A percentile compares a stretch with the other conserved stretches of the same genome.
Conservation (phyloP, 371 early-diverging fungal genomes). For the Apophysomyces ossiformis region DNA sequence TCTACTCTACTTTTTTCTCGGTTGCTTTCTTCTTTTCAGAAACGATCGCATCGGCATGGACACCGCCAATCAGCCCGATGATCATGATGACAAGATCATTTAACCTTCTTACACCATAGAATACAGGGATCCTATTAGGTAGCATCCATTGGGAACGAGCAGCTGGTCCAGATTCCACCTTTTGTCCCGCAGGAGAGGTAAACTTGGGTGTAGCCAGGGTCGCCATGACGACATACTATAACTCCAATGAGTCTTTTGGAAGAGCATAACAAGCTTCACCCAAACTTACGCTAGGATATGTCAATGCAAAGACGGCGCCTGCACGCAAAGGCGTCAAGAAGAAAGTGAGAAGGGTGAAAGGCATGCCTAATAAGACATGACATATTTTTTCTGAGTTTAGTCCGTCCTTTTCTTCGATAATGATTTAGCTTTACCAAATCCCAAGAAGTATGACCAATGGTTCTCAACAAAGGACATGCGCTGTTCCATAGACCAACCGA, state of each 20-base stretch:
- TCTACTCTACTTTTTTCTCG: conserved; percentile 3
- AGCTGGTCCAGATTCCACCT: conserved; percentile 31
- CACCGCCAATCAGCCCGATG: conserved; percentile 40
- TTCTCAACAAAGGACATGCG: conserved; percentile 54
- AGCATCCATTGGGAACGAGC: conserved; percentile 36
- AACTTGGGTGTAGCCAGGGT: conserved; percentile 49
- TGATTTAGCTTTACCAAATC: conserved; percentile 43
- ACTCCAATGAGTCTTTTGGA: background rate
- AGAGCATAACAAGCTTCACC: background rate
- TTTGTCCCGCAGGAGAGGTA: conserved; percentile 32
- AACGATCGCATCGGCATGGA: conserved; percentile 46
- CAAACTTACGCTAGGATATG: conserved; percentile 55
- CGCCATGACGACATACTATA: conserved; percentile 57
- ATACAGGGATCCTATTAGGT: conserved; percentile 49
- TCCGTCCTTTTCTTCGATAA: background rate
- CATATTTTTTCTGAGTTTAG: no score
- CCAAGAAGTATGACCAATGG: conserved; percentile 61
- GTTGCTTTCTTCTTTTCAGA: conserved; percentile 34
- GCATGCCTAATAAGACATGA: conserved; percentile 29
- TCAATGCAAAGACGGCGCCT: conserved; percentile 50
- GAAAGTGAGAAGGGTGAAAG: conserved; percentile 48
- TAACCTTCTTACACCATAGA: conserved; percentile 50
- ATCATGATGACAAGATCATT: conserved; percentile 42
- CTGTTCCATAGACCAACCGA: conserved; percentile 55
- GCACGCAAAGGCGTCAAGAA: conserved; percentile 52